Evolutionary conservation across 78 protist genomes (phyloP), one percentile per base, ranked within the genome.

Genomic region (Guillardia theta): DNA sequence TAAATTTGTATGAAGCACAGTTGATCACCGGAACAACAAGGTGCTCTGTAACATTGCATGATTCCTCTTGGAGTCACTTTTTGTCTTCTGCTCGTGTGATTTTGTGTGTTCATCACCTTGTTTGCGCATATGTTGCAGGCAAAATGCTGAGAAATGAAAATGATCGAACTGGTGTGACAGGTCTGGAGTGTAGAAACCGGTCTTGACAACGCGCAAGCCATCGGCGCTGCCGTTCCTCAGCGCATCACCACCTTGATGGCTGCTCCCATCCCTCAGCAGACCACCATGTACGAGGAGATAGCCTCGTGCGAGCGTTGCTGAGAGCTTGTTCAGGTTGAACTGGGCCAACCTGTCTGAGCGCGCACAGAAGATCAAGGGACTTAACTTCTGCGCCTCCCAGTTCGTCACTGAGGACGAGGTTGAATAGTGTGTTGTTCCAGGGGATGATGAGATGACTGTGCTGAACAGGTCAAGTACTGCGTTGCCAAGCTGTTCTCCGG

Each of bases 331-430:
- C 83, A 70, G 83, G 83, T 43, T 70, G 46, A 70, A 70, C 83
- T 70, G 83, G 83, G 6, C 83, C 6, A 70, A 70, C 83, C 83
- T 70, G 45, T 70, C 83, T 33, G 83, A 70, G 83, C 83, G 83
- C 41, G 83, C 83, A 36, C 83, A 70, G 83, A 70, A 70, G 83
- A 70, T 70, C 83, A 70, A 70, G 83, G 83, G 83, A 15, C 83
- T 70, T 1, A 70, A 70, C 83, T 70, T 70, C 41, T 70, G 83
- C 83, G 83, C 83, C n/a, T 22, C 36, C 83, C 83, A 70, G 83
- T 70, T 70, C 41, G 83, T 70, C n/a, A 70, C 83, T 70, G 83
- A 70, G 83, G 83, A 70, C 83, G 83, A 70, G 83, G 83, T 70
- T 18, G 18, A 53, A 18, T 53, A 53, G 33, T 53, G 62, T 18